Percentiles rank a stretch among this genome's conserved stretches.
Conservation (phyloP, 345 rosid species). For the Turritis glabra region DNA sequence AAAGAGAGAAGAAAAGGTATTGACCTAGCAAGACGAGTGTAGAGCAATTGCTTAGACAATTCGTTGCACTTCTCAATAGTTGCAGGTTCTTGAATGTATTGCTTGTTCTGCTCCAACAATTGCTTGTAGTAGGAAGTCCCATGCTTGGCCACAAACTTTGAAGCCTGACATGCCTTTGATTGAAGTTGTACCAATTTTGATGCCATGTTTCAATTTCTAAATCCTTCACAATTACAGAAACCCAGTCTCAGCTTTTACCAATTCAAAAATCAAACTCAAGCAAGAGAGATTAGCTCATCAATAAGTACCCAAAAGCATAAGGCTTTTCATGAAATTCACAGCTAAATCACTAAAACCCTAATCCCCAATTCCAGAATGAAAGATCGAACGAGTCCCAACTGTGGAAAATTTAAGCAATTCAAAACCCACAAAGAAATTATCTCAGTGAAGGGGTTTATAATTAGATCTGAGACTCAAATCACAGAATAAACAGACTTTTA, state of each 20-base stretch:
- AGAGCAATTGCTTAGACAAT: slow-evolving; percentile 60
- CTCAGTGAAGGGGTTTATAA: neutral
- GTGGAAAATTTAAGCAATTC: neutral
- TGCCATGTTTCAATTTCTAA: slow-evolving; percentile 42
- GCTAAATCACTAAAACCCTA: slow-evolving; percentile 21
- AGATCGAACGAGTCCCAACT: neutral
- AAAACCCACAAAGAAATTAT: neutral
- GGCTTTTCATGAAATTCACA: neutral
- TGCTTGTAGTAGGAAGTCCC: slow-evolving; percentile 58
- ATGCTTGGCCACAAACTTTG: slow-evolving; percentile 54
- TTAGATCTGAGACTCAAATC: slow-evolving; percentile 24
- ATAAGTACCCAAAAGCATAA: neutral
- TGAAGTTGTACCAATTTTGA: slow-evolving; percentile 59
- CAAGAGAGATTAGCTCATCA: neutral
- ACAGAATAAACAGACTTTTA: neutral
- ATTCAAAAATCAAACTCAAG: neutral
- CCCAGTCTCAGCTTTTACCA: neutral
- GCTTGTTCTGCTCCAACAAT: slow-evolving; percentile 67
- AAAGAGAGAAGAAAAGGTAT: neutral
- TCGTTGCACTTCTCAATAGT: slow-evolving; percentile 60
- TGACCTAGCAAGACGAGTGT: slow-evolving; percentile 80
- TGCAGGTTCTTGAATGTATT: slow-evolving; percentile 62
- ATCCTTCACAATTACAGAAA: slow-evolving; percentile 4
- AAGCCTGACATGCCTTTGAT: slow-evolving; percentile 61
- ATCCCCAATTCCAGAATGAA: neutral